Conservation (phyloP, 2,329 filamentous ascomycete genomes). For the Penicillium italicum region DNA sequence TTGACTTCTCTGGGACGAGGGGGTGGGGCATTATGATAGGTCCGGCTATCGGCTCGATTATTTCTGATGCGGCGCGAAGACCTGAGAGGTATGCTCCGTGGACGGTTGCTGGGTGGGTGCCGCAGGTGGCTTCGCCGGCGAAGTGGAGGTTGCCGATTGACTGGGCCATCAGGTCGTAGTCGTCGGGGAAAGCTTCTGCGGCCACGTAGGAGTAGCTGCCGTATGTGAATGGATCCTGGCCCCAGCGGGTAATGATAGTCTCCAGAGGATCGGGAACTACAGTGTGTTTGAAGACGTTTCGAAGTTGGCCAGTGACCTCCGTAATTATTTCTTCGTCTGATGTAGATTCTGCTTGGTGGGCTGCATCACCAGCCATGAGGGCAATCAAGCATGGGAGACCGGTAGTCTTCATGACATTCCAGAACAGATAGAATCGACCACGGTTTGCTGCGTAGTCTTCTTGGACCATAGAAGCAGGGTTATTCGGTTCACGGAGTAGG, state of each 20-base stretch:
- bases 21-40: slow-evolving; percentile 73
- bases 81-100: slow-evolving; percentile 95
- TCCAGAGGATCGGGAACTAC: slow-evolving; percentile 75
- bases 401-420: slow-evolving; percentile 87
- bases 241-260: slow-evolving; percentile 88
- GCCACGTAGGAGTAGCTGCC: slow-evolving; percentile 96
- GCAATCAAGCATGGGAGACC: slow-evolving; percentile 85
- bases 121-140: slow-evolving; percentile 93
- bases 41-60: slow-evolving; percentile 75
- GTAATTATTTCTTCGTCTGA: slow-evolving; percentile 70
- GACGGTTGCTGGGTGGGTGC: slow-evolving; percentile 92
- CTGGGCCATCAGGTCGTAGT: slow-evolving; percentile 89
- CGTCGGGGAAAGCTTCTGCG: slow-evolving; percentile 72
- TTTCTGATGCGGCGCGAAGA: slow-evolving; percentile 79
- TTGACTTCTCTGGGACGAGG: slow-evolving; percentile 60
- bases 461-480: slow-evolving; percentile 68
- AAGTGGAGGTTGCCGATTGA: slow-evolving; percentile 86
- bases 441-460: slow-evolving; percentile 73
- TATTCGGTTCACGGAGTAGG: slow-evolving; percentile 70
- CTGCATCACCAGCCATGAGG: slow-evolving; percentile 93
- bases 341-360: slow-evolving; percentile 77
- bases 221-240: slow-evolving; percentile 80
- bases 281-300: slow-evolving; percentile 64
- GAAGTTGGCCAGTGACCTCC: slow-evolving; percentile 76
- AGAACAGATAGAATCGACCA: slow-evolving; percentile 96